phyloP scores from a whole-genome alignment of 2,329 filamentous ascomycete genomes.

The Sordariomycetes sp. region DNA sequence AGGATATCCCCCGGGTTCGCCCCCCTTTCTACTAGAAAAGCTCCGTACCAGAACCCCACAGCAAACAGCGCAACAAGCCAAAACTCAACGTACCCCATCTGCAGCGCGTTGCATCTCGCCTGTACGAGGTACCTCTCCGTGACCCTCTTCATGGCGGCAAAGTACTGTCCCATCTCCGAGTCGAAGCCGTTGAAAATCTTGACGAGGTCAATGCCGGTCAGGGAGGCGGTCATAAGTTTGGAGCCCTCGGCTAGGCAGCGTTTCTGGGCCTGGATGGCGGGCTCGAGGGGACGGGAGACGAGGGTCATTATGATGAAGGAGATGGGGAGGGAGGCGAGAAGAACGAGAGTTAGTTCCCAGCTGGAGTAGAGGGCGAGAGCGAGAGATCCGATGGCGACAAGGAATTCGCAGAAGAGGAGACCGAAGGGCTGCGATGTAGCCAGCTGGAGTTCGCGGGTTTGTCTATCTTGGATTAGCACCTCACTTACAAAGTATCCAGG shows the following conservation, averaged over 20 bases:
- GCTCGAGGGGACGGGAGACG: conserved; percentile 46
- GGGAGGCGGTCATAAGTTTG: conserved; percentile 55
- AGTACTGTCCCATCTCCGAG: conserved; percentile 56
- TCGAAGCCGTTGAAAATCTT: conserved; percentile 73
- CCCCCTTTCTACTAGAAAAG: conserved; percentile 50
- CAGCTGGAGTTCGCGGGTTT: conserved; percentile 69
- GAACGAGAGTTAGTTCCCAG: conserved; percentile 73
- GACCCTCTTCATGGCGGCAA: conserved; percentile 38
- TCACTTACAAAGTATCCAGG: neutral
- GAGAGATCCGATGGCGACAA: conserved; percentile 54
- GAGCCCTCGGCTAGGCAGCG: conserved; percentile 54
- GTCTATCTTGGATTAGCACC: conserved; percentile 34
- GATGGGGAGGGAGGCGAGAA: conserved; percentile 60
- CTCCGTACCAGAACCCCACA: conserved; percentile 81
- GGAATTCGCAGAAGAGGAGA: conserved; percentile 46
- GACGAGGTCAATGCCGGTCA: conserved; percentile 68
- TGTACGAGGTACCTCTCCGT: conserved; percentile 53
- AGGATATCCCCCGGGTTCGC: conserved; percentile 54
- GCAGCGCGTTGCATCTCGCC: conserved; percentile 53
- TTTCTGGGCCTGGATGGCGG: conserved; percentile 57
- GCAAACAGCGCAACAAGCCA: conserved; percentile 71
- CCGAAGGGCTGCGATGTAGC: conserved; percentile 73
- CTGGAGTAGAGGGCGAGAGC: conserved; percentile 64
- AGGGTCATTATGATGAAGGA: conserved; percentile 46
- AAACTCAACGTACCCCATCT: conserved; percentile 61